phyloP scores from a whole-genome alignment of 768 basidiomycete species.

The Paxillus rubicundulus region DNA sequence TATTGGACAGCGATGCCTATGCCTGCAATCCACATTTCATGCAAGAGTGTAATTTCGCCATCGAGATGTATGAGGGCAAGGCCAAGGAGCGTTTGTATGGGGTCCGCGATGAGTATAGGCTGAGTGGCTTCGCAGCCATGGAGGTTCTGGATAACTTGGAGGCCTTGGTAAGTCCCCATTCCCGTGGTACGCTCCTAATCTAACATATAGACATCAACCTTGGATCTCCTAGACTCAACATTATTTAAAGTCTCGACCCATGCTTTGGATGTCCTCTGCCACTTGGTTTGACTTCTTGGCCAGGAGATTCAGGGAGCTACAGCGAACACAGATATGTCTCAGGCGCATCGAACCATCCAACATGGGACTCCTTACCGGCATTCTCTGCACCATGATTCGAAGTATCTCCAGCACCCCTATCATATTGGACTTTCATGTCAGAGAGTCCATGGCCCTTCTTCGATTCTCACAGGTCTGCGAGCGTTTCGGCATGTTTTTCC shows the following conservation, averaged over 20 bases:
- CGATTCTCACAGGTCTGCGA: background rate
- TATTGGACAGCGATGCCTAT: slow-evolving; percentile 6
- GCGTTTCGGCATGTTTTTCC: background rate
- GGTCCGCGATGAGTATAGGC: slow-evolving; percentile 1
- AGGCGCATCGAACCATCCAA: slow-evolving; percentile 5
- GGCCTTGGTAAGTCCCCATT: background rate
- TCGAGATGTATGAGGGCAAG: background rate
- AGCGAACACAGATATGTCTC: background rate
- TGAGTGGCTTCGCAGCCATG: slow-evolving; percentile 5
- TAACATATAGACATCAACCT: too few species aligned
- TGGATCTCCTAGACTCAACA: background rate
- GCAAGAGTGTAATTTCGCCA: background rate
- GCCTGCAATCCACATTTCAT: slow-evolving; percentile 1
- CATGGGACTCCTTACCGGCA: slow-evolving; percentile 7
- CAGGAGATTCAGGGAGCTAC: slow-evolving; percentile 1
- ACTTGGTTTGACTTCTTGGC: slow-evolving; percentile 6
- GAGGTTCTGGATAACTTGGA: background rate
- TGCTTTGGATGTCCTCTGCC: slow-evolving; percentile 5
- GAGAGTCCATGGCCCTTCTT: slow-evolving; percentile 1
- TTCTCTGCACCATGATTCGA: slow-evolving; percentile 4
- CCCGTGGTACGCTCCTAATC: too few species aligned
- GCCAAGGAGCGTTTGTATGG: slow-evolving; percentile 7
- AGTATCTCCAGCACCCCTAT: slow-evolving; percentile 3
- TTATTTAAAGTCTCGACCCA: slow-evolving; percentile 1
- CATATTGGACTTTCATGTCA: slow-evolving; percentile 3